phyloP scores from a whole-genome alignment of 1,284 basidiomycete genomes.

The Austroboletus rostrupii region DNA sequence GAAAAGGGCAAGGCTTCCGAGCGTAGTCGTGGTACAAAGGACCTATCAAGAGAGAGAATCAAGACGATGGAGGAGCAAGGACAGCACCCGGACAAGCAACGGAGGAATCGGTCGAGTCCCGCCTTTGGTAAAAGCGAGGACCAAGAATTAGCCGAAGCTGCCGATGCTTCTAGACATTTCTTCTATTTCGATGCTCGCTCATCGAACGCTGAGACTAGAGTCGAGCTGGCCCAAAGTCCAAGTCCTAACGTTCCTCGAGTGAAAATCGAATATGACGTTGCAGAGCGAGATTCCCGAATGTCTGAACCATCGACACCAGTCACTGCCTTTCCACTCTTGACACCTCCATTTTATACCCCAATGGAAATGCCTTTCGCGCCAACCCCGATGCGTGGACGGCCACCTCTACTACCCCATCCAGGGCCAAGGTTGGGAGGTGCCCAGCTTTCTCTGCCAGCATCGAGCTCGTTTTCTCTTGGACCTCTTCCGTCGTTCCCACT shows the following conservation, averaged over 20 bases:
- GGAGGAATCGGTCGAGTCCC: conserved; percentile 25
- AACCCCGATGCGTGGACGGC: conserved; percentile 13
- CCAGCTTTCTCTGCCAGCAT: conserved; percentile 2
- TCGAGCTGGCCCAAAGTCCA: background rate
- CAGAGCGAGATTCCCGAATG: conserved; percentile 21
- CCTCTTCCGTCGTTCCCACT: conserved; percentile 16
- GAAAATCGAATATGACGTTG: conserved; percentile 24
- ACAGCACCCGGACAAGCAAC: too few species aligned
- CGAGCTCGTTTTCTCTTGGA: conserved; percentile 5
- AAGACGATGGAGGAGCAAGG: conserved; percentile 7
- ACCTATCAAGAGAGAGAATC: conserved; percentile 7
- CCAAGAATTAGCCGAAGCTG: background rate
- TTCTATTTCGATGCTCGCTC: conserved; percentile 9
- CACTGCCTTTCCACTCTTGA: conserved; percentile 22
- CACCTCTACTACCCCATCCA: conserved; percentile 7
- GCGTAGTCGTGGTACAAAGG: conserved; percentile 14
- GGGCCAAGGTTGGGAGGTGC: conserved; percentile 7
- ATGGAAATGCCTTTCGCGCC: conserved; percentile 23
- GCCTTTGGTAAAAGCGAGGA: conserved; percentile 3
- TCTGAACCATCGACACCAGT: conserved; percentile 22
- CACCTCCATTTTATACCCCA: conserved; percentile 29
- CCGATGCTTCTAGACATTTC: background rate
- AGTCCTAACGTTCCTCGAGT: conserved; percentile 17
- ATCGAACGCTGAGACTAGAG: conserved; percentile 2
- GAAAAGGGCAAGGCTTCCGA: conserved; percentile 16